Conservation (phyloP, 805 yeast species). For the Yamadazyma insecticola region DNA sequence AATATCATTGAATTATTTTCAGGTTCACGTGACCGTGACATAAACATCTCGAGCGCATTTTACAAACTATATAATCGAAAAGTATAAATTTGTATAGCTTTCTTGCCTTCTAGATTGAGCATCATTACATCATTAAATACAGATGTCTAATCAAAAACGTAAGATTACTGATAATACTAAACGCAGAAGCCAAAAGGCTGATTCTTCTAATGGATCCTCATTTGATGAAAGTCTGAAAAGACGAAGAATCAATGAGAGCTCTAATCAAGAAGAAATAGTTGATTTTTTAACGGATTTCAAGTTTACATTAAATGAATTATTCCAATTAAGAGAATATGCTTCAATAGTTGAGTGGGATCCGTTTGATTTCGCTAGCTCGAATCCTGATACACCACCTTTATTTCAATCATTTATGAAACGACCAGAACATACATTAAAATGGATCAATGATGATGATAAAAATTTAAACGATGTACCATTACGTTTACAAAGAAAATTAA, state of each 20-base stretch:
- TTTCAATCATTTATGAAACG: slow-evolving; percentile 26
- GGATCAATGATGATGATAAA: slow-evolving; percentile 26
- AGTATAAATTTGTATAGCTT: too few relatives aligned
- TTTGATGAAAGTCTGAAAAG: slow-evolving; percentile 11
- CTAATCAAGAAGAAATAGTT: slow-evolving; percentile 27
- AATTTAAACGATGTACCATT: slow-evolving; percentile 31
- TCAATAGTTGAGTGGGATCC: slow-evolving; percentile 65
- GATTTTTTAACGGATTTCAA: slow-evolving; percentile 44
- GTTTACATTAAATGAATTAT: slow-evolving; percentile 53
- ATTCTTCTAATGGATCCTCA: neutral
- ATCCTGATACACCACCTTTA: slow-evolving; percentile 26
- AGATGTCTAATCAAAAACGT: too few relatives aligned
- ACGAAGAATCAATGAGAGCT: slow-evolving; percentile 14
- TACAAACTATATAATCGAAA: too few relatives aligned
- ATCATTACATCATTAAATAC: too few relatives aligned
- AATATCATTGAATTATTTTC: too few relatives aligned
- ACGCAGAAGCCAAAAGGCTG: too few relatives aligned
- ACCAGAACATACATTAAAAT: slow-evolving; percentile 22
- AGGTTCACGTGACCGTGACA: too few relatives aligned
- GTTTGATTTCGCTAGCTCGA: slow-evolving; percentile 20
- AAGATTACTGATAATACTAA: too few relatives aligned
- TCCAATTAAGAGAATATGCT: slow-evolving; percentile 57
- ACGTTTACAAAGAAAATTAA: slow-evolving; percentile 34
- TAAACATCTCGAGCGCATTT: too few relatives aligned
- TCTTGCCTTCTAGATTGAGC: too few relatives aligned